Evolutionary conservation across 345 rosid genomes (phyloP).

Genomic region (Gossypium herbaceum): DNA sequence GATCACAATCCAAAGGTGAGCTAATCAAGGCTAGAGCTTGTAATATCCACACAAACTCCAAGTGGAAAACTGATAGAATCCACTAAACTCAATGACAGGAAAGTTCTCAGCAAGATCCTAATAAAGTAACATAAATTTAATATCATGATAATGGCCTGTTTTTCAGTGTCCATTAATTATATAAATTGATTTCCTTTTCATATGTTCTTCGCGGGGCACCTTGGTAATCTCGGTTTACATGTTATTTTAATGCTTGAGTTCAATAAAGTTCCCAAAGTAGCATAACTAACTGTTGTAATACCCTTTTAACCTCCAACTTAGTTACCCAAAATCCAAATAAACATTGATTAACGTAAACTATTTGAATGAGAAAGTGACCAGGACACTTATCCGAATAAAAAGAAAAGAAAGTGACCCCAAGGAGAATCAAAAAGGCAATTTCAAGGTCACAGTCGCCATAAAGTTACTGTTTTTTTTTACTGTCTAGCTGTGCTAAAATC

Average conservation of each 20-base stretch:
- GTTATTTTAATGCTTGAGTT: background rate
- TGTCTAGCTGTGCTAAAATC: background rate
- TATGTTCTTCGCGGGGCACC: background rate
- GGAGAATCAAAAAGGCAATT: background rate
- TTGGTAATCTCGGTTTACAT: background rate
- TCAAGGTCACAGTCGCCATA: background rate
- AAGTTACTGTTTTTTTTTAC: background rate
- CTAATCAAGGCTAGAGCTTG: background rate
- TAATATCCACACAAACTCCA: background rate
- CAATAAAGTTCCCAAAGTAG: background rate
- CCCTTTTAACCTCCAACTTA: background rate
- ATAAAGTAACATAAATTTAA: background rate
- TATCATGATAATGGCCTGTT: background rate
- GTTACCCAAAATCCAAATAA: background rate
- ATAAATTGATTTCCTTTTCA: background rate
- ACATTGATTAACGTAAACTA: background rate
- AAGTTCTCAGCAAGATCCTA: background rate
- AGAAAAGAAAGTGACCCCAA: background rate
- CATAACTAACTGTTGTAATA: background rate
- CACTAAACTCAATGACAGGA: constrained; percentile 1
- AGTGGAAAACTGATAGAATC: constrained; percentile 1
- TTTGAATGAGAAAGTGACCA: background rate
- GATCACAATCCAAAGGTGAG: background rate
- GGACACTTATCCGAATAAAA: background rate
- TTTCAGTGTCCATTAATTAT: background rate